Evolutionary conservation across 345 rosid genomes (phyloP), one percentile per base, ranked within the genome.

Genomic region (Arabidopsis arenosa): DNA sequence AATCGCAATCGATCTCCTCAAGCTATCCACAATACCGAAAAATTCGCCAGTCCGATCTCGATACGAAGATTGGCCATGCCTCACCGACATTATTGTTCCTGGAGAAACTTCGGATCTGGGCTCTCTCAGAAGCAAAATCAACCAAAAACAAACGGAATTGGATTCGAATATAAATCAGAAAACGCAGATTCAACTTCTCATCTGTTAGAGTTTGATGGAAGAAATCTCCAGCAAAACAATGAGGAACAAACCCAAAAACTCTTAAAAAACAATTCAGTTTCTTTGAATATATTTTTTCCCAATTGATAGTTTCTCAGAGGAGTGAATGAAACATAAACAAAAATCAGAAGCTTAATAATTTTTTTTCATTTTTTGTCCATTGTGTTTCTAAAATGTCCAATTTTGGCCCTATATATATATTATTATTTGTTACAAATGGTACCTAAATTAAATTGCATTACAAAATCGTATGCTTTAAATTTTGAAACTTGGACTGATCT

Each of bases 11-110:
- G 87, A 81, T 79, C 84, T 84, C 84, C 80, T 84, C 23, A 81
- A 69, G 43, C 73, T 88, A 75, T 88, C 93, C 8, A 81, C 89
- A 68, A 88, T 73, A 68, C 82, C 68, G 21, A 75, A 73, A 57
- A 90, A 90, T 80, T 88, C 96, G 45, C 75, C 84, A 64, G 96
- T 87, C 56, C 96, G 88, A 79, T 90, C 96, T 68, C 96, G 83
- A 64, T 51, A 84, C 39, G 96, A 87, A 23, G 87, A 80, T 77
- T 86, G 86, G 41, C 80, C 85, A 58, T 83, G 76, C 77, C 78
- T 84, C 61, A 30, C 63, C 73, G 77, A 58, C 84, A 80, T 84
- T 69, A 18, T 78, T 45, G 32, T 63, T 36, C 73, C 67, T 53
- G 9, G 39, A 70, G 43, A 70, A 48, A 11, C 64, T 67, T 35